Evolutionary conservation across 495 filamentous ascomycete species (phyloP).

Genomic region (Rhypophila decipiens): DNA sequence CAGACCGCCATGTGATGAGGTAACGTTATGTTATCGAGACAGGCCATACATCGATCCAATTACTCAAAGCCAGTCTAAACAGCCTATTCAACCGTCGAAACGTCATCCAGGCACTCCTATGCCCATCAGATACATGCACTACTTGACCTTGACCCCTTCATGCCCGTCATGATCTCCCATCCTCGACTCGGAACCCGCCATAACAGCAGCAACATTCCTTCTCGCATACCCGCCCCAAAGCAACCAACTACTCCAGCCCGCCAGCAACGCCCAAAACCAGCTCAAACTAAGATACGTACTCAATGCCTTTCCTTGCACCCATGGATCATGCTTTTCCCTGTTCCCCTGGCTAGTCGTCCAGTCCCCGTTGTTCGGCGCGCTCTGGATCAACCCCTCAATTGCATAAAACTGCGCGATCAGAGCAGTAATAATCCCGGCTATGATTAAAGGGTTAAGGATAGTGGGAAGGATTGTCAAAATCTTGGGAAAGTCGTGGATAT

Average conservation of each 20-base stretch:
- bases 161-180: too few species aligned
- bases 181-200: too few species aligned
- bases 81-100: too few species aligned
- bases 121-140: too few species aligned
- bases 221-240: too few species aligned
- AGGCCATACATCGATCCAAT: too few species aligned
- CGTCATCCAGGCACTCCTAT: too few species aligned
- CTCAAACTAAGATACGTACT: background rate
- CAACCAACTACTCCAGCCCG: background rate
- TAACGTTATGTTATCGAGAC: too few species aligned
- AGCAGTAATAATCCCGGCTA: background rate
- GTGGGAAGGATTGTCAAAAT: background rate
- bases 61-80: too few species aligned
- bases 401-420: background rate
- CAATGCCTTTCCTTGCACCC: background rate
- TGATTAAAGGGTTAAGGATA: background rate
- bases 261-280: background rate
- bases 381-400: background rate
- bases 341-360: background rate
- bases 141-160: too few species aligned
- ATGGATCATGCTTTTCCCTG: background rate
- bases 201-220: too few species aligned
- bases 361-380: background rate
- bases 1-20: too few species aligned
- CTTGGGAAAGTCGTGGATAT: background rate